Conservation (phyloP, 2,329 filamentous ascomycete genomes). For the Trichoderma lentiforme region DNA sequence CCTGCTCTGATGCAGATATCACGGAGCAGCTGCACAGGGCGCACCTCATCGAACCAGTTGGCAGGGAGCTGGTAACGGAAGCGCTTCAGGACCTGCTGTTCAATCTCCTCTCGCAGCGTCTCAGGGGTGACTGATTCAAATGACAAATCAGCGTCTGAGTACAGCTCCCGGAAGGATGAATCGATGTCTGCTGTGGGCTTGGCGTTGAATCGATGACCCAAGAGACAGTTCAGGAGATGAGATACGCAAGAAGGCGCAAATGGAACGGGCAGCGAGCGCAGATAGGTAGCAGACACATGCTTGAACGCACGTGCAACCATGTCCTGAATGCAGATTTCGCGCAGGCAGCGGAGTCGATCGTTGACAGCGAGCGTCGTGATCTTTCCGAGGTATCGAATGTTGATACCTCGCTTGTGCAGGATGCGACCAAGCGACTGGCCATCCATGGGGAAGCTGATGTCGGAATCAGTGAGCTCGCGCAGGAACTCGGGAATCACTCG, state of each 20-base stretch:
- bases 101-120: conserved; percentile 64
- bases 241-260: conserved; percentile 77
- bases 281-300: conserved; percentile 76
- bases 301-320: conserved; percentile 97
- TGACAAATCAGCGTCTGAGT: conserved; percentile 74
- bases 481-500: conserved; percentile 82
- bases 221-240: conserved; percentile 89
- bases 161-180: conserved; percentile 67
- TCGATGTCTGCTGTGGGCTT: conserved; percentile 78
- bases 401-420: conserved; percentile 95
- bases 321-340: conserved; percentile 76
- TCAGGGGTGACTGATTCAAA: conserved; percentile 79
- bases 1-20: conserved; percentile 88
- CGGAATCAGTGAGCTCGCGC: conserved; percentile 82
- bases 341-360: conserved; percentile 71
- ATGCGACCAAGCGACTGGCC: conserved; percentile 85
- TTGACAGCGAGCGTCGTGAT: conserved; percentile 69
- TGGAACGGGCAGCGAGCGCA: conserved; percentile 74
- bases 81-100: conserved; percentile 66
- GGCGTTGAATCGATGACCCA: conserved; percentile 73
- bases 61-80: conserved; percentile 72
- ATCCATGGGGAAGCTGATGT: conserved; percentile 98
- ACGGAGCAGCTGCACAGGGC: conserved; percentile 79
- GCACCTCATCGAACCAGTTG: conserved; percentile 65
- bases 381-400: conserved; percentile 90